Percentiles rank a stretch among this genome's conserved stretches.
Evolutionary conservation across 495 filamentous ascomycete genomes (phyloP).

Genomic region (Neurospora sp.): DNA sequence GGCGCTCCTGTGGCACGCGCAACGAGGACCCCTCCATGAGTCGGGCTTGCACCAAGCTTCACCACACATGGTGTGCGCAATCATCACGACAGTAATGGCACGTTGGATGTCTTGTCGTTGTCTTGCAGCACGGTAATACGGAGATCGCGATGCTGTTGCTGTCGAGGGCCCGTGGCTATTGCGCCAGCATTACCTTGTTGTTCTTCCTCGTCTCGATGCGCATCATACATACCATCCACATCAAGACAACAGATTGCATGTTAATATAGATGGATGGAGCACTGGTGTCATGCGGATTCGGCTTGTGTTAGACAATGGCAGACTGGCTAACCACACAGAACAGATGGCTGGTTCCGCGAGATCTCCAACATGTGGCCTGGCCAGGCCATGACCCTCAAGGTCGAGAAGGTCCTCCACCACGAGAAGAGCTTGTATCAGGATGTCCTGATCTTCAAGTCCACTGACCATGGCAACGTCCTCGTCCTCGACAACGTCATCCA

Average conservation of each 20-base stretch:
- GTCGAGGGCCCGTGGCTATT: neutral
- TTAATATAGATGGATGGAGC: neutral
- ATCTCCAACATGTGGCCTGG: slow-evolving; percentile 97
- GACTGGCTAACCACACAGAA: neutral
- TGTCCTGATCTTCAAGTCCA: slow-evolving; percentile 94
- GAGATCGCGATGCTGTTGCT: neutral
- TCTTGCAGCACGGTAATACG: neutral
- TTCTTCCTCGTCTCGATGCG: neutral
- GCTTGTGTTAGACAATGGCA: neutral
- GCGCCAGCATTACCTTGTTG: neutral
- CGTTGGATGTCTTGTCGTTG: neutral
- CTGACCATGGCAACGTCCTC: slow-evolving; percentile 92
- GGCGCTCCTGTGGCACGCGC: slow-evolving; percentile 5
- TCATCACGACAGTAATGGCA: neutral
- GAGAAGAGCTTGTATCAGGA: slow-evolving; percentile 99
- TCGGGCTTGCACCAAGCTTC: neutral
- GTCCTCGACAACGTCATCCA: slow-evolving; percentile 99
- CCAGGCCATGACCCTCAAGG: slow-evolving; percentile 96
- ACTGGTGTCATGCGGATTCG: neutral
- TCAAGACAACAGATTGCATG: neutral
- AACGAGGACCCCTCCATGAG: neutral
- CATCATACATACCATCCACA: neutral
- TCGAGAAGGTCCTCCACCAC: slow-evolving; percentile 95
- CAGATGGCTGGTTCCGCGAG: slow-evolving; percentile 99
- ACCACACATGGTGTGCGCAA: neutral